phyloP scores from a whole-genome alignment of 2,329 filamentous ascomycete species.

The Myriosclerotinia scirpicola region DNA sequence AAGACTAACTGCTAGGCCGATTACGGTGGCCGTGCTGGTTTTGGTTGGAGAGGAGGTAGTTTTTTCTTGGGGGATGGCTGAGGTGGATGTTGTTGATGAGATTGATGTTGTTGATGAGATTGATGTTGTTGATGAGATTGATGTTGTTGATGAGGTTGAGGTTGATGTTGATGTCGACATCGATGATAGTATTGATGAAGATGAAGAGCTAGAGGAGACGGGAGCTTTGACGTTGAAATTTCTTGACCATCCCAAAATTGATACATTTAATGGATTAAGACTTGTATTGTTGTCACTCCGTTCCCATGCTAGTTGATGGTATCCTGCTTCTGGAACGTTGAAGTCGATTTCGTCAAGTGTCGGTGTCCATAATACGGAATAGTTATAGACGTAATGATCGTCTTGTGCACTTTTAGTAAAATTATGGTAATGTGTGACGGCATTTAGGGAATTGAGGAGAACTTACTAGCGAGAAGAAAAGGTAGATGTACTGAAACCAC shows the following conservation, averaged over 20 bases:
- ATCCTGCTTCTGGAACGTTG: neutral
- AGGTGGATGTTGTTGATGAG: neutral
- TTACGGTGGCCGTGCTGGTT: neutral
- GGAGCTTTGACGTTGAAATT: neutral
- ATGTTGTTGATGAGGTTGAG: neutral
- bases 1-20: neutral
- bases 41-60: neutral
- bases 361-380: slow-evolving; percentile 3
- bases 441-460: neutral
- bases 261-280: neutral
- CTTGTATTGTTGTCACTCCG: neutral
- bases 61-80: neutral
- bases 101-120: no score
- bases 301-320: slow-evolving; percentile 5
- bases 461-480: slow-evolving; percentile 8
- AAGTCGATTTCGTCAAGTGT: slow-evolving; percentile 8
- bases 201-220: neutral
- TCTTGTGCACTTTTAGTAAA: neutral
- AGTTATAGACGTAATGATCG: neutral
- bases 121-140: neutral
- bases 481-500: neutral
- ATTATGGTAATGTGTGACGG: neutral
- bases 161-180: neutral
- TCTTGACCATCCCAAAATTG: neutral
- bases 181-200: neutral